A percentile compares a stretch with the other conserved stretches of the same genome.
These are phyloP conservation scores for Moniliella sp. DNA, from an alignment of 1,284 basidiomycete genomes.

Conservation along the genomic window DNA sequence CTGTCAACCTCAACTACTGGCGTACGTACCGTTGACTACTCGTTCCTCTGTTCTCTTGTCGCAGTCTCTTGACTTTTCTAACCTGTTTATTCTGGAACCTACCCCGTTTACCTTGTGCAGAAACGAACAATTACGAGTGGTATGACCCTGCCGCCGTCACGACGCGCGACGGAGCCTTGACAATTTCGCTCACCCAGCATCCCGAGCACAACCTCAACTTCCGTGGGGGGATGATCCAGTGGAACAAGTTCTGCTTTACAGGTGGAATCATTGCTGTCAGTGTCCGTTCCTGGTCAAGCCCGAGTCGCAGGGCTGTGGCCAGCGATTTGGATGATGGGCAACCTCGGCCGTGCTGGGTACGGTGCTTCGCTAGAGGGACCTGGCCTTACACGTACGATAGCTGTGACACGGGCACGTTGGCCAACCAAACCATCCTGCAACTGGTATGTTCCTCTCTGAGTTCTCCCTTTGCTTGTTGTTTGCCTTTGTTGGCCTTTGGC, in stretches of 20 bases:
- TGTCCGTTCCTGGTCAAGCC: conserved; percentile 60
- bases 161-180: conserved; percentile 54
- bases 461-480: conserved; percentile 14
- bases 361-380: conserved; percentile 39
- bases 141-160: conserved; percentile 61
- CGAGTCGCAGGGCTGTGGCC: conserved; percentile 48
- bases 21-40: too few species aligned
- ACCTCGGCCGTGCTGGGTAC: conserved; percentile 36
- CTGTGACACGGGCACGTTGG: conserved; percentile 20
- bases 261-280: conserved; percentile 57
- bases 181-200: conserved; percentile 43
- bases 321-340: conserved; percentile 36
- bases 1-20: conserved; percentile 21
- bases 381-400: conserved; percentile 3
- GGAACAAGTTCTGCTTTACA: conserved; percentile 88
- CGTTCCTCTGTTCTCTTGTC: too few species aligned
- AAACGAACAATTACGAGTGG: conserved; percentile 10
- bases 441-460: conserved; percentile 7
- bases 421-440: conserved; percentile 19
- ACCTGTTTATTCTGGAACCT: too few species aligned
- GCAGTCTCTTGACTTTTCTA: too few species aligned
- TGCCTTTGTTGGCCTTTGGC: conserved; percentile 6
- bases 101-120: too few species aligned
- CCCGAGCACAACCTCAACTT: conserved; percentile 45
- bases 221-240: conserved; percentile 44